Evolutionary conservation across 306 rosid species (phyloP).

Genomic region (Notholithocarpus densiflorus): DNA sequence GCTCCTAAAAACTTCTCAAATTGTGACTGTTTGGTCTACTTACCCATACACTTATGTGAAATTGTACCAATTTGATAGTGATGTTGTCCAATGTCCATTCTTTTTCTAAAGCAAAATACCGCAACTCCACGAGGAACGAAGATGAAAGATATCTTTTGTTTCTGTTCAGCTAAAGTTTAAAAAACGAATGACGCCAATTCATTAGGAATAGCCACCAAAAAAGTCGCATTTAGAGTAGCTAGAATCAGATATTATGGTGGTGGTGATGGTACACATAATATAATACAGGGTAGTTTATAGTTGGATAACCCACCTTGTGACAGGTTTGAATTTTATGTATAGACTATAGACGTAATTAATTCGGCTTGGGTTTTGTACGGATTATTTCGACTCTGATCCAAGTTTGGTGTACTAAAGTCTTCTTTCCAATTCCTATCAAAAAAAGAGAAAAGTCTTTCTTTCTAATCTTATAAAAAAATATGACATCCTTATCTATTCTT

Average conservation of each 20-base stretch:
- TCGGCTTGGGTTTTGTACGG: not conserved
- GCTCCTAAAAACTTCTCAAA: slow-evolving; percentile 1
- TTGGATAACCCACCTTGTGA: not conserved
- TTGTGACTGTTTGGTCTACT: slow-evolving; percentile 2
- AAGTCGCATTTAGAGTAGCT: not conserved
- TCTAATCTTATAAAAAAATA: not conserved
- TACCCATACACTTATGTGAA: slow-evolving; percentile 19
- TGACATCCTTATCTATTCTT: not conserved
- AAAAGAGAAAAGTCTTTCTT: too few species aligned
- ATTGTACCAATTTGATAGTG: slow-evolving; percentile 22
- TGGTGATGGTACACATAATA: not conserved
- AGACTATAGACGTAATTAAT: not conserved
- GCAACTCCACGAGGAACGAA: slow-evolving; percentile 15
- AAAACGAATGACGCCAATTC: slow-evolving; percentile 2
- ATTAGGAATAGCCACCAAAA: not conserved
- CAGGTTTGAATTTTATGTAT: not conserved
- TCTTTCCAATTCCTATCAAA: not conserved
- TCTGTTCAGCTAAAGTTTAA: slow-evolving; percentile 4
- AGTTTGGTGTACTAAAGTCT: too few species aligned
- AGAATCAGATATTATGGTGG: too few species aligned
- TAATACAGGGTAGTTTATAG: not conserved
- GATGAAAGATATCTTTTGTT: slow-evolving; percentile 3
- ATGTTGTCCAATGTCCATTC: slow-evolving; percentile 23
- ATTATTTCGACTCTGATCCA: too few species aligned
- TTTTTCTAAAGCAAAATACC: slow-evolving; percentile 24